phyloP scores from a whole-genome alignment of 768 basidiomycete genomes.

The Pulveroboletus ravenelii region DNA sequence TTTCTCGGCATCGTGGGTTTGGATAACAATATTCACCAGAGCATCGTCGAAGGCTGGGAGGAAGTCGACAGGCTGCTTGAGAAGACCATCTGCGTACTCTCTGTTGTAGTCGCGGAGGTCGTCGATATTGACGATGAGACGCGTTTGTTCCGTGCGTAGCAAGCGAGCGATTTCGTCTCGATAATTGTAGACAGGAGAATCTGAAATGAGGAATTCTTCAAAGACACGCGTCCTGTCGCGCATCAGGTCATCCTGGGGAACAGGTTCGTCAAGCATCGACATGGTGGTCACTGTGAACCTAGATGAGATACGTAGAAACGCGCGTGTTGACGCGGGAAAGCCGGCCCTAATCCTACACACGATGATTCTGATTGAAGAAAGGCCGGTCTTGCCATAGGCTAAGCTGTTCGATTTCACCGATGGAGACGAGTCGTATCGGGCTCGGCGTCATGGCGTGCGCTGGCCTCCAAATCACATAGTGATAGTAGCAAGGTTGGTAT shows the following conservation, averaged over 20 bases:
- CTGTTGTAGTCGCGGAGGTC: constrained; percentile 91
- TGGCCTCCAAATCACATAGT: not conserved
- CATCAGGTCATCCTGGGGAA: constrained; percentile 65
- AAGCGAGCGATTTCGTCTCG: constrained; percentile 78
- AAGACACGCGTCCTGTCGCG: constrained; percentile 75
- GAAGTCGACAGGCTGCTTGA: constrained; percentile 84
- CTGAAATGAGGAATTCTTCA: constrained; percentile 75
- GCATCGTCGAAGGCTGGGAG: constrained; percentile 89
- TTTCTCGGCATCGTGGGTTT: constrained; percentile 72
- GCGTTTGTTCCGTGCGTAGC: constrained; percentile 76
- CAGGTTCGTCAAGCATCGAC: constrained; percentile 48
- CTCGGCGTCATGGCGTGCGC: not conserved
- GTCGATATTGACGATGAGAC: constrained; percentile 93
- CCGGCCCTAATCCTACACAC: constrained; percentile 31
- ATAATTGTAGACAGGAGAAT: constrained; percentile 71
- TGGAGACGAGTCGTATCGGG: not conserved
- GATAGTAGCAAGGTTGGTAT: not conserved
- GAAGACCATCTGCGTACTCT: constrained; percentile 79
- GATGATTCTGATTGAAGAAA: too few species aligned
- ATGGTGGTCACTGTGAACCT: constrained; percentile 15
- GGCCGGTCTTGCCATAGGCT: not conserved
- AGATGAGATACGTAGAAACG: constrained; percentile 9
- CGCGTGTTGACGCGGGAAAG: constrained; percentile 22
- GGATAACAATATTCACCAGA: constrained; percentile 65
- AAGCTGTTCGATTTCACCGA: not conserved